These are phyloP conservation scores for Pleurotus sapidus DNA, from an alignment of 768 basidiomycete genomes.

Conservation along the genomic window DNA sequence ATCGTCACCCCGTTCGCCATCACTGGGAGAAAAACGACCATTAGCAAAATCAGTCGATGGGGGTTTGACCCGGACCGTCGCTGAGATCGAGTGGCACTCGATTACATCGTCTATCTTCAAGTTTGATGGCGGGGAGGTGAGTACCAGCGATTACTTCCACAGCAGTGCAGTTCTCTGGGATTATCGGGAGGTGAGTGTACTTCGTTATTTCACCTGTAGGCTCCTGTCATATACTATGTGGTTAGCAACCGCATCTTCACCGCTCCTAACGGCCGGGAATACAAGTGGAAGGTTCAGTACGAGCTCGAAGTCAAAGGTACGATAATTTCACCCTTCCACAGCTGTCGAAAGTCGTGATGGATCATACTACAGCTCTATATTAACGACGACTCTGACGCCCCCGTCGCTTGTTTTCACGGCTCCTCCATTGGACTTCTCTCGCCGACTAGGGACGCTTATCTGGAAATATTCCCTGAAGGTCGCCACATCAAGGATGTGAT, in stretches of 20 bases:
- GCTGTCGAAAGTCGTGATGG: no score
- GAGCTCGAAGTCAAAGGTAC: neutral
- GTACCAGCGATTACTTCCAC: neutral
- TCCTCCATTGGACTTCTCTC: conserved; percentile 11
- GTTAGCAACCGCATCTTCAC: neutral
- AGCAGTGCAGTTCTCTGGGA: neutral
- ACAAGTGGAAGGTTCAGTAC: conserved; percentile 3
- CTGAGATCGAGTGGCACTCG: conserved; percentile 3
- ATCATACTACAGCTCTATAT: no score
- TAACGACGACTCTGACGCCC: conserved; percentile 17
- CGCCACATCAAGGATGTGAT: conserved; percentile 23
- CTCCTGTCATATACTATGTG: neutral
- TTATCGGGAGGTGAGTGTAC: neutral
- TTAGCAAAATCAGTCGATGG: conserved; percentile 1
- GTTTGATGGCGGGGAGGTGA: neutral
- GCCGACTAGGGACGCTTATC: conserved; percentile 9
- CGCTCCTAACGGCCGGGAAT: conserved; percentile 5
- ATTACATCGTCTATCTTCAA: neutral
- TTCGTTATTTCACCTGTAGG: neutral
- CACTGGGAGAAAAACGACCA: neutral
- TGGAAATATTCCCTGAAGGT: conserved; percentile 21
- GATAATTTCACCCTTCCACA: neutral
- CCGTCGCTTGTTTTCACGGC: conserved; percentile 17
- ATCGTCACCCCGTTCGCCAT: conserved; percentile 1
- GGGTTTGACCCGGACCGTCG: neutral